Base-by-base conservation (phyloP, 169 alveolate genomes). In the Babesia caballi region DNA sequence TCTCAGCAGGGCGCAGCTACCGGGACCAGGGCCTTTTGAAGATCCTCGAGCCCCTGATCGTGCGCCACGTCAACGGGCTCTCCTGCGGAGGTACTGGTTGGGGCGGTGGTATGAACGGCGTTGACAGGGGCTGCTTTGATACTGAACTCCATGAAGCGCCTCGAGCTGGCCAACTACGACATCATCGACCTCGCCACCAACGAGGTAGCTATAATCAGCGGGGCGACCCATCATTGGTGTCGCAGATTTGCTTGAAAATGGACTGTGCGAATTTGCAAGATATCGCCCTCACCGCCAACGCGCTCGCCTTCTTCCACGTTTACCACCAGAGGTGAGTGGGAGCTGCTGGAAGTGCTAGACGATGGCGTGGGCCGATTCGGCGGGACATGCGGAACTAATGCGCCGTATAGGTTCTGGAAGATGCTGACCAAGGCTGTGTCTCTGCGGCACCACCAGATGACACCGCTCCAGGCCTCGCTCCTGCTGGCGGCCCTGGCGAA, bases 141-240 rank as follows among this genome's bases (percentile, higher is more conserved):
- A 67, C 74, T 89, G 70, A 89, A 89, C 66, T 54, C 90, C 12
- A 40, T 84, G 68, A 89, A 89, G 82, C 72, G 83, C 49, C 66
- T 89, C 38, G 91, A 89, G 46, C 49, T 82, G 30, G 63, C 66
- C 38, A 85, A 89, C 66, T 82, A 85, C 66, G 91, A 85, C 60
- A 76, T 89, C 44, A 76, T 89, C 21, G 91, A 89, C 66, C 57
- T 89, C 63, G 85, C 84, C 41, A 82, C 92, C 27, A 89, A 89
- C 70, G 89, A 89, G 77, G 85, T 89, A 59, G 58, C 82, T 36
- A 0, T 19, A 9, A 38, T 8, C 14, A n/a, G 15, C 6, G 4
- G 6, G 58, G 0, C 21, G 28, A 11, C 23, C 19, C 35, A 8
- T 38, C n/a, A 42, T 47, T 2, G 14, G 19, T 9, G 19, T 0